These are phyloP conservation scores for Pterula multifida DNA, from an alignment of 1,284 basidiomycete species.

Conservation along the genomic window DNA sequence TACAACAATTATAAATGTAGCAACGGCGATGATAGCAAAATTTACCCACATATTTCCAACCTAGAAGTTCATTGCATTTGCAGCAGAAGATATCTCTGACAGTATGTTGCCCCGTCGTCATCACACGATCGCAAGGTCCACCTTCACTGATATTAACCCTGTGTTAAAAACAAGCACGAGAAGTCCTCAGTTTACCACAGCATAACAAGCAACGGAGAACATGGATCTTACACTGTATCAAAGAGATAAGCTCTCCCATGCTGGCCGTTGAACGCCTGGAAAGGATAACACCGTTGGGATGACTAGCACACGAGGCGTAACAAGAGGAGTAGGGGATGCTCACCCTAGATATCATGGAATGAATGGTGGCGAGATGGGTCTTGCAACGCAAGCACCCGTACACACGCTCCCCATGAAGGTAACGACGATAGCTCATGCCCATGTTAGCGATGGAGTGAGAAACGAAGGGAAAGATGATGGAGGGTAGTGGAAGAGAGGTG, in stretches of 20 bases:
- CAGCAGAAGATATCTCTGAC: slow-evolving; percentile 91
- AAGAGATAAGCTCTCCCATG: slow-evolving; percentile 93
- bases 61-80: slow-evolving; percentile 78
- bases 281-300: slow-evolving; percentile 2
- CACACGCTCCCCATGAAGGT: slow-evolving; percentile 79
- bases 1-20: slow-evolving; percentile 1
- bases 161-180: slow-evolving; percentile 9
- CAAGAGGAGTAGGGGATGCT: too few relatives aligned
- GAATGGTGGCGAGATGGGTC: slow-evolving; percentile 88
- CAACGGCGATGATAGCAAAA: slow-evolving; percentile 2
- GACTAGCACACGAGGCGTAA: slow-evolving; percentile 5
- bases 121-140: slow-evolving; percentile 81
- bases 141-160: slow-evolving; percentile 88
- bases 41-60: slow-evolving; percentile 93
- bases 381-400: slow-evolving; percentile 87
- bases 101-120: slow-evolving; percentile 95
- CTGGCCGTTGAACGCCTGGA: slow-evolving; percentile 84
- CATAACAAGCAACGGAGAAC: slow-evolving; percentile 1
- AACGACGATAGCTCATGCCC: slow-evolving; percentile 85
- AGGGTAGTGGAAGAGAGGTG: neutral
- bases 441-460: slow-evolving; percentile 25
- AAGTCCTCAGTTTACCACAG: neutral
- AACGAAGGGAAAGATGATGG: neutral
- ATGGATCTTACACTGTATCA: slow-evolving; percentile 67
- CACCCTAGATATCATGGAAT: slow-evolving; percentile 87